Conservation (phyloP, 148 eudicot genomes). For the Drosera capensis region DNA sequence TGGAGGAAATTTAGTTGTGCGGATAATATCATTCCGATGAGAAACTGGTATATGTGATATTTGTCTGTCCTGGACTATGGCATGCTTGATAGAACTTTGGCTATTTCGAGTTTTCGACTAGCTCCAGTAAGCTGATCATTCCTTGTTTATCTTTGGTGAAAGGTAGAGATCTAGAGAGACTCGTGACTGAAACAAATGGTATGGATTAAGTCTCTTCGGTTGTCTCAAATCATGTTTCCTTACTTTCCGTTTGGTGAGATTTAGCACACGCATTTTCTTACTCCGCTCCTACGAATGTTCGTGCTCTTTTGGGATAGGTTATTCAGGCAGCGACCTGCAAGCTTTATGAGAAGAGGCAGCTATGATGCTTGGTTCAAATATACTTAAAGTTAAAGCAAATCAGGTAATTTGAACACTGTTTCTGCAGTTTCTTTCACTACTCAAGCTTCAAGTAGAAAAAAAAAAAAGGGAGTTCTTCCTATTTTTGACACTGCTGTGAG, state of each 20-base stretch:
- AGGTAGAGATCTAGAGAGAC: conserved; percentile 80
- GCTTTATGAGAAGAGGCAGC: conserved; percentile 99
- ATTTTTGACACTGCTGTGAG: neutral
- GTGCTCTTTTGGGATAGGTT: conserved; percentile 32
- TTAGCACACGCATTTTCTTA: neutral
- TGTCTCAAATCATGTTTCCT: neutral
- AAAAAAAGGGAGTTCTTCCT: neutral
- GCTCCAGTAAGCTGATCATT: neutral
- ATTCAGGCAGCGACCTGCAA: conserved; percentile 95
- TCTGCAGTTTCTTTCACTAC: neutral
- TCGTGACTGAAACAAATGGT: conserved; percentile 82
- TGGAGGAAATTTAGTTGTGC: neutral
- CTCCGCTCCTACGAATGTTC: neutral
- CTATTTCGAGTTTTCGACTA: no score
- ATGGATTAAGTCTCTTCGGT: conserved; percentile 8
- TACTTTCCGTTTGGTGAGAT: neutral
- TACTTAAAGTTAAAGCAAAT: conserved; percentile 68
- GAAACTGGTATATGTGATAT: no score
- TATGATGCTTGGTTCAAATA: conserved; percentile 86
- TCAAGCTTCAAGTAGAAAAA: neutral
- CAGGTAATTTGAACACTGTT: conserved; percentile 30
- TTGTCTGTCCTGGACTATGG: neutral
- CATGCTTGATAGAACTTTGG: neutral
- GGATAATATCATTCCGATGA: no score
- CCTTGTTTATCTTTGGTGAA: conserved; percentile 15